phyloP scores from a whole-genome alignment of 2,329 filamentous ascomycete species.

The Fusarium sp. region DNA sequence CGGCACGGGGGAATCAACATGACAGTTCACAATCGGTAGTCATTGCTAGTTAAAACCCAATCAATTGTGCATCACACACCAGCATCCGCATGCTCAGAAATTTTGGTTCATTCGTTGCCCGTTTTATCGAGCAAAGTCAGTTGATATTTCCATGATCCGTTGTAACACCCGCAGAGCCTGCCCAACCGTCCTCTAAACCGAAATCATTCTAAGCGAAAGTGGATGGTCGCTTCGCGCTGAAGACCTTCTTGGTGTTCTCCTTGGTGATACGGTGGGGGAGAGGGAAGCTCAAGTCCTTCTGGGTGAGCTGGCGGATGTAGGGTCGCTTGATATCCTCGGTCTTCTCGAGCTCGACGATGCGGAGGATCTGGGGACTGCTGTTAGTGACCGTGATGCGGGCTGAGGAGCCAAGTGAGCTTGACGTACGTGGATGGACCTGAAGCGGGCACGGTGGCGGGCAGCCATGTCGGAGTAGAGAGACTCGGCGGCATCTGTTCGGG shows the following conservation, averaged over 20 bases:
- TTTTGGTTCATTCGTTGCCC: conserved; percentile 60
- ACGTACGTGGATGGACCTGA: conserved; percentile 98
- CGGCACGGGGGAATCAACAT: conserved; percentile 37
- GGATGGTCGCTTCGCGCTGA: conserved; percentile 90
- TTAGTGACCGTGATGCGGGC: conserved; percentile 9
- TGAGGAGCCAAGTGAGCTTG: not conserved
- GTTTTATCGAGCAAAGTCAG: conserved; percentile 64
- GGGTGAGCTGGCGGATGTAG: conserved; percentile 98
- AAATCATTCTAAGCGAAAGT: conserved; percentile 91
- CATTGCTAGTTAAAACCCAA: conserved; percentile 44
- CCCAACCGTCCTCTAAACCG: conserved; percentile 62
- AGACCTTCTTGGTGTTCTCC: conserved; percentile 87
- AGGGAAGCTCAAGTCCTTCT: conserved; percentile 97
- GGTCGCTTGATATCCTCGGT: conserved; percentile 93
- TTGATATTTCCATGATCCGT: conserved; percentile 69
- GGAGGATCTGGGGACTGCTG: conserved; percentile 78
- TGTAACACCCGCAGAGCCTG: conserved; percentile 70
- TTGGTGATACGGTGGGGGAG: conserved; percentile 95
- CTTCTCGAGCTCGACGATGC: conserved; percentile 98
- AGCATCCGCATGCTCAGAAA: conserved; percentile 45
- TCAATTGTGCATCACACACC: conserved; percentile 47
- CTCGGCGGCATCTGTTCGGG: conserved; percentile 93
- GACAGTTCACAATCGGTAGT: conserved; percentile 38
- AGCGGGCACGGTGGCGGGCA: conserved; percentile 94
- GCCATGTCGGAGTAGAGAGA: conserved; percentile 99